Base-by-base conservation (phyloP, 73 alveolate genomes). In the Symbiodinium natans region DNA sequence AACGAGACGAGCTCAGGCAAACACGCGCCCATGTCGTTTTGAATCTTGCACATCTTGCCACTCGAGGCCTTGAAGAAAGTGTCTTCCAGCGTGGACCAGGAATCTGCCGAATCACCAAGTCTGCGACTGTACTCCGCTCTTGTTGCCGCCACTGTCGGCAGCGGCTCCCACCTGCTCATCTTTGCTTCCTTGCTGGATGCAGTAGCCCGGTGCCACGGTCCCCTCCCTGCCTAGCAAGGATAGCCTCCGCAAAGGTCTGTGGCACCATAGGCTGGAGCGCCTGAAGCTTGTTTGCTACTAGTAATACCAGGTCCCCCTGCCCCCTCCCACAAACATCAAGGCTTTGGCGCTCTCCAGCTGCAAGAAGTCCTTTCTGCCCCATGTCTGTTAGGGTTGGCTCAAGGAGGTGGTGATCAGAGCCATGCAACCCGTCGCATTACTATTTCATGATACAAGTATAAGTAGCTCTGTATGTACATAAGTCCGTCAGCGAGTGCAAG, bases 81-180 rank as follows among this genome's bases (percentile, higher is more conserved):
- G 13, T 13, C 6, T 13, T 46, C 21, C 59, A 46, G 13, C 59
- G 13, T 46, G 59, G 59, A 13, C 59, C 6, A 46, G 59, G 21
- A 46, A 46, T 46, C 21, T 9, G 59, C 59, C 59, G 59, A 46
- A 46, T 46, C 13, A 27, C 36, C 88, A 27, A 74, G 85, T 15
- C 38, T n/a, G 59, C 39, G 38, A 52, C 97, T 90, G 97, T 90
- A 90, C 80, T 90, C 97, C 40, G 71, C 97, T 31, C 68, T 63
- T 1, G 89, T 42, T 4, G 97, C 88, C 2, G 97, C 77, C 29
- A 38, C 77, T 11, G 80, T 41, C n/a, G 97, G 97, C 5, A 90
- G 97, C 41, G 97, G 89, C 77, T 90, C 97, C 97, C 97, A 90
- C 97, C 97, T 90, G n/a, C n/a, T n/a, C n/a, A n/a, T n/a, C n/a